Base-by-base conservation (phyloP, 768 basidiomycete genomes). In the Sporobolomyces pararoseus region DNA sequence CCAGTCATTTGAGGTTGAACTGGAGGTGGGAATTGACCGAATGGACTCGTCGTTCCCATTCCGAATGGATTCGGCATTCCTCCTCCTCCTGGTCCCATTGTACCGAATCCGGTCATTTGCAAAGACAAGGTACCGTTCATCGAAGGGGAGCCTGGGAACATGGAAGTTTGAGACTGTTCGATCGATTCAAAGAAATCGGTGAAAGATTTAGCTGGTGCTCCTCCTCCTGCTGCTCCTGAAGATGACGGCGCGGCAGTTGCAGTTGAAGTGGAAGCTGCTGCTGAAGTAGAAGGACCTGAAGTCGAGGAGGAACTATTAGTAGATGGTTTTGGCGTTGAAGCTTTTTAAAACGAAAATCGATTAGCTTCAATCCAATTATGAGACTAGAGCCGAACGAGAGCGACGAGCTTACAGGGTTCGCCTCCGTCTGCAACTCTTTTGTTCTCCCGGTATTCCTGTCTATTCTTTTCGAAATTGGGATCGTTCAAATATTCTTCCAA, bases 401-500 rank as follows among this genome's bases (percentile, higher is more conserved):
- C 7, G 23, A 14, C 1, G 7, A 44, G 39, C 64, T 46, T 4
- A 19, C 64, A 62, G 3, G 70, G 65, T 4, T 71, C 17, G 1
- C 73, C 75, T 13, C 77, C 77, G 32, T 89, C 89, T 4, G 84
- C 84, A 4, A 85, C 83, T 7, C 83, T 84, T 79, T 90, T 90
- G 78, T 87, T 91, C 29, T 87, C 82, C 80, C 85, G 92, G 81
- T 99, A 97, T 77, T 98, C 96, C 13, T 88, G 81, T 70, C 95
- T 82, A 79, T 97, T 98, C 80, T 90, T 87, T 79, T 98, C 96
- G 75, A 99, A 99, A 77, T 92, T 92, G 29, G 94, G 90, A 79
- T 99, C 96, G 65, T 91, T 87, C 59, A 99, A 83, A 78, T 98
- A 99, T 77, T 98, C 95, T 78, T 98, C 89, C 35, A 99, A 84